Evolutionary conservation across 164 flowering plant genomes (phyloP).

Genomic region (Macadamia integrifolia): DNA sequence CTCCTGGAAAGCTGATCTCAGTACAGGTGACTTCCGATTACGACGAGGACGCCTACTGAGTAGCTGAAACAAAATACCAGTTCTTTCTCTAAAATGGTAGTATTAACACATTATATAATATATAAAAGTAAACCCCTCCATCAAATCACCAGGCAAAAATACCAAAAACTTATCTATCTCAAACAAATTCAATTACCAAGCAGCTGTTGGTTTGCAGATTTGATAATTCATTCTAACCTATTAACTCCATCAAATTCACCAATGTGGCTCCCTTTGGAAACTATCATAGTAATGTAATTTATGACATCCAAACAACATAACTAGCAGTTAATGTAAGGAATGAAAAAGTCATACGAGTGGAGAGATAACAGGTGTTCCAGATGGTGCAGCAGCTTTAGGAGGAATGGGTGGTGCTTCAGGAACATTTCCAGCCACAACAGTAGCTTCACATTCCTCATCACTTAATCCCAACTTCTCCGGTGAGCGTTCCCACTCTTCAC

Average conservation of each 20-base stretch:
- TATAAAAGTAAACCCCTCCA: no score
- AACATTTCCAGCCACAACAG: constrained; percentile 73
- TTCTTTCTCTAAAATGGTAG: background rate
- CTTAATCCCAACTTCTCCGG: constrained; percentile 38
- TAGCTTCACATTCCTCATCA: constrained; percentile 79
- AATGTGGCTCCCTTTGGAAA: no score
- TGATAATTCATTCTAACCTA: no score
- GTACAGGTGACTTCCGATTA: constrained; percentile 63
- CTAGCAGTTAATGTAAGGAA: no score
- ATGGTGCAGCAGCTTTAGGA: constrained; percentile 61
- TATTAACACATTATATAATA: no score
- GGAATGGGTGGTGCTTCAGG: constrained; percentile 79
- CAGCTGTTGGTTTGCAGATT: no score
- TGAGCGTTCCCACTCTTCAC: constrained; percentile 25
- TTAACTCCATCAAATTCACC: no score
- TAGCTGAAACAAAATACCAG: constrained; percentile 16
- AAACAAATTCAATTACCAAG: no score
- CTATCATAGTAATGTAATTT: no score
- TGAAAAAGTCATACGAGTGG: constrained; percentile 37
- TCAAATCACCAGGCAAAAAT: no score
- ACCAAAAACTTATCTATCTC: no score
- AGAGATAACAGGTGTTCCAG: constrained; percentile 73
- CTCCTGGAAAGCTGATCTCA: constrained; percentile 89
- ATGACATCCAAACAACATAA: no score
- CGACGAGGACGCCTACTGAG: constrained; percentile 73